Base-by-base conservation (phyloP, 2,329 filamentous ascomycete genomes). In the Trichoderma sp. region DNA sequence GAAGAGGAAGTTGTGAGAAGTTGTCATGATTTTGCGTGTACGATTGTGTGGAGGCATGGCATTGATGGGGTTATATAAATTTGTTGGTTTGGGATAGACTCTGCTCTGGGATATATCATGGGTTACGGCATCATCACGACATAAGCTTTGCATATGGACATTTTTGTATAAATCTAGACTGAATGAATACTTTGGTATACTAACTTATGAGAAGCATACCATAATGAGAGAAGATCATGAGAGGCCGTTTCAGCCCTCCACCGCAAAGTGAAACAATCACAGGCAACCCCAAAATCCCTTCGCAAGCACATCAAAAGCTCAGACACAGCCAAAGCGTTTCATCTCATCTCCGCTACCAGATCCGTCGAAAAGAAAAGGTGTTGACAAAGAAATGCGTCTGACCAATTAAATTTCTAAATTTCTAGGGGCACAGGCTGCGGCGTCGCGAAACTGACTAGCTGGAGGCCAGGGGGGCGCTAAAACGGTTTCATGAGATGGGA, bases 251-350 rank as follows among this genome's bases (percentile, higher is more conserved):
- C 24, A 62, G 14, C 56, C 16, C 12, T 45, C 12, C 53, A 62
- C 67, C 67, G 67, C 35, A 71, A 71, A 16, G 35, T 71, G 67
- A 71, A 71, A 71, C 67, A 31, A 45, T 24, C 27, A 64, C 6
- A 7, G 8, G 14, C 63, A 41, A 11, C 29, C 31, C 18, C 35
- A 21, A 21, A 45, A 45, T 66, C 63, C 60, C 33, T n/a, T 68
- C 31, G 16, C 4, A 4, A 21, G 31, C 35, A 24, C 50, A 11
- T 41, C 35, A 21, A 53, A 62, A 45, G 53, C 53, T 62, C 67
- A 45, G 8, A 45, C 53, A 29, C 24, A 5, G 33, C 18, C 31
- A 45, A 45, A 62, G 33, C 67, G 67, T 71, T 71, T 71, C 67
- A 71, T 29, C 67, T 59, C 56, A 71, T 60, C 18, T 45, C 56